phyloP scores from a whole-genome alignment of 305 asterid species.

The Fraxinus latifolia region DNA sequence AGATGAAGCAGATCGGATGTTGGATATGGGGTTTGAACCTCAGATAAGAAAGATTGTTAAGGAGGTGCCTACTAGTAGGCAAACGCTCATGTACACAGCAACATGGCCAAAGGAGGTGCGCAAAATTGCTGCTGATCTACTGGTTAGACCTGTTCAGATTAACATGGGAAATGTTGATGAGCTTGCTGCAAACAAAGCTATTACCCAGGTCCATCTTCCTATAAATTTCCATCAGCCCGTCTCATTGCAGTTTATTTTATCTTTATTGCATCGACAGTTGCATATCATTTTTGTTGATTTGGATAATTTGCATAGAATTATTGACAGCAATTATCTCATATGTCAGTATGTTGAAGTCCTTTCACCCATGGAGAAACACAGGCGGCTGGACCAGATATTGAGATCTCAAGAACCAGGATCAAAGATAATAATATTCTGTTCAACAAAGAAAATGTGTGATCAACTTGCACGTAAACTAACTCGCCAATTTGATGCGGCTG shows the following conservation, averaged over 20 bases:
- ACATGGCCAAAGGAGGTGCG: slow-evolving; percentile 99
- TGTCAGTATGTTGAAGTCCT: slow-evolving; percentile 73
- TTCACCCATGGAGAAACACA: slow-evolving; percentile 68
- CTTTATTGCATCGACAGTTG: background rate
- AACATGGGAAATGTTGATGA: slow-evolving; percentile 89
- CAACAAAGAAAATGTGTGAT: slow-evolving; percentile 97
- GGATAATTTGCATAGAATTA: background rate
- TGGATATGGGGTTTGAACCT: slow-evolving; percentile 99
- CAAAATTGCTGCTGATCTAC: slow-evolving; percentile 85
- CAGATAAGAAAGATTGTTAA: slow-evolving; percentile 98
- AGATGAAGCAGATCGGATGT: slow-evolving; percentile 99
- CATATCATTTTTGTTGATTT: background rate
- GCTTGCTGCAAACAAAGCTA: slow-evolving; percentile 95
- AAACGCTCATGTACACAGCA: slow-evolving; percentile 96
- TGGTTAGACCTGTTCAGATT: slow-evolving; percentile 84
- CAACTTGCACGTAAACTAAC: slow-evolving; percentile 66
- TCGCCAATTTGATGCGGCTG: slow-evolving; percentile 85
- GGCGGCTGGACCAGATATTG: slow-evolving; percentile 85
- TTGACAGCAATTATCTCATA: background rate
- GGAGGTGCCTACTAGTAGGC: slow-evolving; percentile 81
- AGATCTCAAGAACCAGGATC: slow-evolving; percentile 97
- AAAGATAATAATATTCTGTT: slow-evolving; percentile 85
- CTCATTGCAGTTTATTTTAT: background rate
- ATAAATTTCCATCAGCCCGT: background rate
- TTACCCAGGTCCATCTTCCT: slow-evolving; percentile 68